Evolutionary conservation across 345 rosid genomes (phyloP).

Genomic region (Garcia nutans): DNA sequence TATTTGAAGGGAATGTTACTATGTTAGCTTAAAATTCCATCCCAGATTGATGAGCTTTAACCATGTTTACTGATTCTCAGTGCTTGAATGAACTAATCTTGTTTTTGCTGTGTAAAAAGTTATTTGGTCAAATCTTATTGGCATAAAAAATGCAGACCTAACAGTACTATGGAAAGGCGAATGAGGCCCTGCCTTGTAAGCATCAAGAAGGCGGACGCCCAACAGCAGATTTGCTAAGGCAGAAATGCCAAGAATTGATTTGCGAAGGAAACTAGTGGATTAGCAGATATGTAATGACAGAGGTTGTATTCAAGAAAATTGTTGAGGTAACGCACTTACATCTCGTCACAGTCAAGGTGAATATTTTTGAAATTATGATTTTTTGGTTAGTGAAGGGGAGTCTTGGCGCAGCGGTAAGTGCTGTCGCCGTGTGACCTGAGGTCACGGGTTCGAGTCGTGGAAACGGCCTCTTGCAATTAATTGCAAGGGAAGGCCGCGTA

Average conservation of each 20-base stretch:
- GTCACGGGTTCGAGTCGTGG: no score
- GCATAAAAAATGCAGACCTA: slow-evolving; percentile 3
- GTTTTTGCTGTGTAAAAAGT: not conserved
- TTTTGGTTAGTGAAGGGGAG: no score
- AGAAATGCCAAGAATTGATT: not conserved
- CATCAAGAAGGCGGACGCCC: not conserved
- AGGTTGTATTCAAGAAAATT: not conserved
- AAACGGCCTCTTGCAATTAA: no score
- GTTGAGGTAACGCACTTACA: not conserved
- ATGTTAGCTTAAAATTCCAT: not conserved
- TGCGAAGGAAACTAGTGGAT: not conserved
- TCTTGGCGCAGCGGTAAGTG: no score
- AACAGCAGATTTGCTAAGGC: not conserved
- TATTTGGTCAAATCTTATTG: slow-evolving; percentile 3
- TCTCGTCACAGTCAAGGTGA: not conserved
- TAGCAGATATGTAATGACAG: not conserved
- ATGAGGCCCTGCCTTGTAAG: not conserved
- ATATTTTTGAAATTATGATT: not conserved
- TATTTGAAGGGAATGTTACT: not conserved
- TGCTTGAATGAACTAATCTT: not conserved
- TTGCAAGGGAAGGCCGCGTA: no score
- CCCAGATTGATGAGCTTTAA: not conserved
- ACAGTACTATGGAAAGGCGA: not conserved
- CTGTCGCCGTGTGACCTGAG: no score
- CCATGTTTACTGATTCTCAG: not conserved